Evolutionary conservation across 768 basidiomycete species (phyloP).

Genomic region (Leucosporidium yakuticum): DNA sequence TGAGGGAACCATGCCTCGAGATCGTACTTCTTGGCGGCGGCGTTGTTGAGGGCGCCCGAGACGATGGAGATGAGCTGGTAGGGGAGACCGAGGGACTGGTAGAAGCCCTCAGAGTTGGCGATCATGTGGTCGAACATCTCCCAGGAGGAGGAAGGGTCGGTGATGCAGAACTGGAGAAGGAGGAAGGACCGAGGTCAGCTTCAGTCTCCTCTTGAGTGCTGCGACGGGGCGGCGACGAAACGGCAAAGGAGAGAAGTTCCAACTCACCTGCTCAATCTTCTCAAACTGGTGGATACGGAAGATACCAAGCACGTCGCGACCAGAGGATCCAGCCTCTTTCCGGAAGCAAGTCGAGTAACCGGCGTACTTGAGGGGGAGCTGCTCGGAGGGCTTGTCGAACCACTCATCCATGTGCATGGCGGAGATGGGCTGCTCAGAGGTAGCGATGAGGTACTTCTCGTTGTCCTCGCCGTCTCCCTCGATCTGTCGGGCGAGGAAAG

Average conservation of each 20-base stretch:
- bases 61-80: conserved; percentile 93
- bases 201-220: too few relatives aligned
- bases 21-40: conserved; percentile 95
- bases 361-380: conserved; percentile 76
- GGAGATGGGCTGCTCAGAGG: conserved; percentile 97
- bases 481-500: conserved; percentile 50
- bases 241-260: too few relatives aligned
- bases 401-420: conserved; percentile 93
- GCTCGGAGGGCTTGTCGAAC: conserved; percentile 86
- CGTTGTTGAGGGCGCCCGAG: conserved; percentile 91
- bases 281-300: conserved; percentile 99
- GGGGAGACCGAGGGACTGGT: conserved; percentile 85
- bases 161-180: conserved; percentile 74
- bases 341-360: conserved; percentile 84
- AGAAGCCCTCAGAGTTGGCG: conserved; percentile 83
- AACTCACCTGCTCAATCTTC: conserved; percentile 71
- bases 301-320: conserved; percentile 98
- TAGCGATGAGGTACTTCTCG: conserved; percentile 98
- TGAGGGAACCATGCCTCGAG: conserved; percentile 99
- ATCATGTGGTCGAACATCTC: conserved; percentile 89
- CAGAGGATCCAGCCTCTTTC: conserved; percentile 95
- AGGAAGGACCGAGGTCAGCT: not conserved
- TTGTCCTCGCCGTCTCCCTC: conserved; percentile 60
- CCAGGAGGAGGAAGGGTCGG: conserved; percentile 90
- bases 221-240: not conserved